Evolutionary conservation across 2,329 filamentous ascomycete genomes (phyloP).

Genomic region (Fusarium ambrosium): DNA sequence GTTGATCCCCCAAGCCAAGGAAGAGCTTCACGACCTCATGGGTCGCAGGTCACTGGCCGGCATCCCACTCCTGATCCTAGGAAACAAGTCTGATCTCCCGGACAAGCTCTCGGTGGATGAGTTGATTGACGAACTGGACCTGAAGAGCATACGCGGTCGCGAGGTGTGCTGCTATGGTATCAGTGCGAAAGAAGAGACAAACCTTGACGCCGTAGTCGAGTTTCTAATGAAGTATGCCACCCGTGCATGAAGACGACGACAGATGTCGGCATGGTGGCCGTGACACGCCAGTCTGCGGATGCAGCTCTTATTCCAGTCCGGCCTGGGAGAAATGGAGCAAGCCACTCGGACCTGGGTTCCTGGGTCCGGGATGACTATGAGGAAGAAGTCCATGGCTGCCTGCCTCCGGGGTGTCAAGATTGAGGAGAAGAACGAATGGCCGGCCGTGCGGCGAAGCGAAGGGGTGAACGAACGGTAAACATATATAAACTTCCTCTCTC

Average conservation of each 20-base stretch:
- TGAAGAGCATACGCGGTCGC: slow-evolving; percentile 89
- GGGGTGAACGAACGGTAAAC: slow-evolving; percentile 43
- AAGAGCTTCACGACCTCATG: slow-evolving; percentile 92
- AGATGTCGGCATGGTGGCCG: slow-evolving; percentile 19
- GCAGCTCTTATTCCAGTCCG: slow-evolving; percentile 2
- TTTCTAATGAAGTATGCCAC: slow-evolving; percentile 94
- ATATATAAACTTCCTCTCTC: slow-evolving; percentile 53
- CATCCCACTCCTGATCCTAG: slow-evolving; percentile 93
- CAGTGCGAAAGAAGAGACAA: slow-evolving; percentile 98
- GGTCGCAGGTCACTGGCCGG: slow-evolving; percentile 86
- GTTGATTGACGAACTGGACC: slow-evolving; percentile 90
- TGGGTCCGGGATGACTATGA: slow-evolving; percentile 1
- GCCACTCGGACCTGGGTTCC: slow-evolving; percentile 5
- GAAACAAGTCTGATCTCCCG: slow-evolving; percentile 97
- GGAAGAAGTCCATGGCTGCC: slow-evolving; percentile 12
- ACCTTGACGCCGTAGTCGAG: slow-evolving; percentile 95
- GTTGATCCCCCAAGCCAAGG: slow-evolving; percentile 85
- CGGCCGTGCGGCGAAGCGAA: slow-evolving; percentile 32
- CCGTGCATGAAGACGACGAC: slow-evolving; percentile 61
- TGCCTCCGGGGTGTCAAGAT: slow-evolving; percentile 2
- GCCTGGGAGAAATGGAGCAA: slow-evolving; percentile 11
- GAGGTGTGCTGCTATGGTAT: slow-evolving; percentile 99
- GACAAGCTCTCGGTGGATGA: slow-evolving; percentile 93
- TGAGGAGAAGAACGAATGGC: slow-evolving; percentile 27
- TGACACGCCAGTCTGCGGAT: slow-evolving; percentile 29